Evolutionary conservation across 495 filamentous ascomycete species (phyloP).

Genomic region (Echria macrotheca): DNA sequence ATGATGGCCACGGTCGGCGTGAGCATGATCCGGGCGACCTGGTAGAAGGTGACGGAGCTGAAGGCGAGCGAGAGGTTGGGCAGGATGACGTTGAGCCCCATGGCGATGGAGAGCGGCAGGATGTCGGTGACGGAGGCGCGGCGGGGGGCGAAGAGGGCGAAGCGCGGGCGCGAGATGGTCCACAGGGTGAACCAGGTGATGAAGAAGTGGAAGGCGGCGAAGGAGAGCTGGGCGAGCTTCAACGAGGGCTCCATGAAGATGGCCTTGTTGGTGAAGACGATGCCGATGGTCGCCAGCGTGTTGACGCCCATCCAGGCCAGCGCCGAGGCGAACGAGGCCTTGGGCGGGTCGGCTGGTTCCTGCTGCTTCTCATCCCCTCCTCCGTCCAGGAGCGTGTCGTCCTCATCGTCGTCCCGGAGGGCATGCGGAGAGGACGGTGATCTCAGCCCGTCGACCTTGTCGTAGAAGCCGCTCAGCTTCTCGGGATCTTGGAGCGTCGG

Average conservation of each 20-base stretch:
- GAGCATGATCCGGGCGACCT: conserved; percentile 65
- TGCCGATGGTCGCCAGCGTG: conserved; percentile 56
- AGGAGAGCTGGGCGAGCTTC: conserved; percentile 61
- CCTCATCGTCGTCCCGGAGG: conserved; percentile 25
- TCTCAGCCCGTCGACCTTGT: conserved; percentile 20
- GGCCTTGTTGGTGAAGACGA: conserved; percentile 70
- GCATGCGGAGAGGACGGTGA: conserved; percentile 23
- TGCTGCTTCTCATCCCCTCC: conserved; percentile 12
- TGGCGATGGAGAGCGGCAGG: conserved; percentile 59
- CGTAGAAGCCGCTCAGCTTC: conserved; percentile 19
- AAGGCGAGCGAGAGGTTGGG: conserved; percentile 67
- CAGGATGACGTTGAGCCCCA: conserved; percentile 69
- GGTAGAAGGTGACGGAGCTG: conserved; percentile 70
- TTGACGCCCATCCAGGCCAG: conserved; percentile 54
- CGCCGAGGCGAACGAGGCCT: conserved; percentile 28
- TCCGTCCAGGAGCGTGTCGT: conserved; percentile 29
- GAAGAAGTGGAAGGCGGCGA: conserved; percentile 69
- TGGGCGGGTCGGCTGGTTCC: conserved; percentile 5
- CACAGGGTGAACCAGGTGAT: conserved; percentile 63
- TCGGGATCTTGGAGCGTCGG: conserved; percentile 16
- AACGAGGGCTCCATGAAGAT: conserved; percentile 65
- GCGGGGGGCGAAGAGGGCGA: conserved; percentile 56
- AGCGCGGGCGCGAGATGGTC: conserved; percentile 55
- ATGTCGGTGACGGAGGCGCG: conserved; percentile 51
- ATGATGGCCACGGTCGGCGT: conserved; percentile 63